Percentiles rank a stretch among this genome's conserved stretches.
phyloP scores from a whole-genome alignment of 805 yeast genomes.

The Myxozyma monticola region DNA sequence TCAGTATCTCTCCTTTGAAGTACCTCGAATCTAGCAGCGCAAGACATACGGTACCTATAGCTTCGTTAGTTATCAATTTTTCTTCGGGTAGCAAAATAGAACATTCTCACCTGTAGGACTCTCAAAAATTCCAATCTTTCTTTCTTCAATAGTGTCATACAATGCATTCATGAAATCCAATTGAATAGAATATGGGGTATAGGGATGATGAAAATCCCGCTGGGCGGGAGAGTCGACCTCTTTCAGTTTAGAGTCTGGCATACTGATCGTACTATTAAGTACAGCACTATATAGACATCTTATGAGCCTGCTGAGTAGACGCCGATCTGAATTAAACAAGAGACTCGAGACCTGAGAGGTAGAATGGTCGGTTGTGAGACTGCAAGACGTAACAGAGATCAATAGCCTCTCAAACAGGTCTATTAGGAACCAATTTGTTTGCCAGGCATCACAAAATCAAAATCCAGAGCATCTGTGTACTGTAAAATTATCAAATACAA shows the following conservation, averaged over 20 bases:
- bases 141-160: constrained; percentile 56
- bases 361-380: too few species aligned
- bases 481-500: too few species aligned
- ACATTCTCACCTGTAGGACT: constrained; percentile 77
- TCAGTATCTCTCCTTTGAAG: background rate
- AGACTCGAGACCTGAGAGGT: too few species aligned
- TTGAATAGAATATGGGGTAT: constrained; percentile 77
- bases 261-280: background rate
- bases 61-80: background rate
- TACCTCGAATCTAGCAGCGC: constrained; percentile 9
- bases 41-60: constrained; percentile 27
- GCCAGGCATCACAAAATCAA: too few species aligned
- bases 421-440: too few species aligned
- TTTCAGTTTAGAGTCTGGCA: background rate
- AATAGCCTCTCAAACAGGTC: too few species aligned
- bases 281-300: too few species aligned
- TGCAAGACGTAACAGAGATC: too few species aligned
- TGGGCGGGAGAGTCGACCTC: constrained; percentile 43
- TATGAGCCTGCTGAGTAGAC: too few species aligned
- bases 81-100: too few species aligned
- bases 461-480: too few species aligned
- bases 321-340: too few species aligned
- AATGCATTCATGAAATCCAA: constrained; percentile 70
- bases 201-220: constrained; percentile 80
- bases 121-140: constrained; percentile 78